Evolutionary conservation across 2,329 filamentous ascomycete species (phyloP).

Genomic region (Rutstroemia sp.): DNA sequence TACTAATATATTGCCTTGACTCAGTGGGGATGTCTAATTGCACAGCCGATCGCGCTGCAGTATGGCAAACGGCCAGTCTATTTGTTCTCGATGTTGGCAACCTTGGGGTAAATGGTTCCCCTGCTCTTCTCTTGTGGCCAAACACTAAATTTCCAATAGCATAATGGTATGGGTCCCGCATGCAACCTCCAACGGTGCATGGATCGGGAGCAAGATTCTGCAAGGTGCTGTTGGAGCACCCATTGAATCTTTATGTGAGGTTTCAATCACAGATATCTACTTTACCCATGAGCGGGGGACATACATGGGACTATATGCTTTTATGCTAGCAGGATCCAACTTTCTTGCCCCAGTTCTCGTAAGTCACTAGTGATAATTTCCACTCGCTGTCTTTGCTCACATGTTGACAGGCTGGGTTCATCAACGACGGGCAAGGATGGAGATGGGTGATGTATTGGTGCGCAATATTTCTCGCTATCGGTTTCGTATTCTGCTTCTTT

Average conservation of each 20-base stretch:
- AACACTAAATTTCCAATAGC: conserved; percentile 11
- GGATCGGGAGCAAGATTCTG: conserved; percentile 26
- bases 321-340: conserved; percentile 37
- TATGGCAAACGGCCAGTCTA: conserved; percentile 34
- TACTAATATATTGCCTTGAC: conserved; percentile 19
- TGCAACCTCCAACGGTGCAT: conserved; percentile 31
- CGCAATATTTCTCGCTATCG: conserved; percentile 43
- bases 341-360: conserved; percentile 40
- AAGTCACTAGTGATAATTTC: background rate
- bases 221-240: conserved; percentile 25
- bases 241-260: conserved; percentile 28
- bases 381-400: background rate
- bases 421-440: conserved; percentile 42
- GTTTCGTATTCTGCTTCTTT: conserved; percentile 47
- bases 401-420: conserved; percentile 35
- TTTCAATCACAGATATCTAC: conserved; percentile 32
- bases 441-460: conserved; percentile 45
- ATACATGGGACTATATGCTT: conserved; percentile 37
- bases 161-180: conserved; percentile 33
- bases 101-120: conserved; percentile 13
- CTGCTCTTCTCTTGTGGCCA: background rate
- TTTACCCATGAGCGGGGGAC: conserved; percentile 38
- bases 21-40: conserved; percentile 45
- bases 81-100: conserved; percentile 28
- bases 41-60: conserved; percentile 44